Conservation (phyloP, 2,329 filamentous ascomycete genomes). For the Diaporthe ilicicola region DNA sequence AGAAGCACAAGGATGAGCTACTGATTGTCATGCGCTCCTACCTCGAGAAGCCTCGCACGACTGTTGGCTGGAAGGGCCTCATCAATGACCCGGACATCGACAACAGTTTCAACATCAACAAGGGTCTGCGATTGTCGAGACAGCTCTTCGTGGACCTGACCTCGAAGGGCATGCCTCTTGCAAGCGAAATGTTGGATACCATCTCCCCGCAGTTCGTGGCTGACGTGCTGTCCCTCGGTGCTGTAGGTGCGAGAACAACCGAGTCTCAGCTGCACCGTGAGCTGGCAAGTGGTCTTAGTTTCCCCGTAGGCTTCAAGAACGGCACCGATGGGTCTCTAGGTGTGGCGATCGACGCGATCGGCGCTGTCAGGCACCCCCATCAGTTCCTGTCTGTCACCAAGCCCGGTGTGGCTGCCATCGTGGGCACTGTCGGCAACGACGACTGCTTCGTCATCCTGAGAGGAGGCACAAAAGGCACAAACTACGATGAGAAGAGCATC, state of each 20-base stretch:
- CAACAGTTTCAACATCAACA: constrained; percentile 99
- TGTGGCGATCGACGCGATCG: constrained; percentile 95
- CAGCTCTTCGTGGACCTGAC: constrained; percentile 95
- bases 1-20: constrained; percentile 89
- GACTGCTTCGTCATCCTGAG: constrained; percentile 97
- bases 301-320: constrained; percentile 99
- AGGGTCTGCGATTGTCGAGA: constrained; percentile 85
- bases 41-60: constrained; percentile 97
- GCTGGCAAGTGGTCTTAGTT: constrained; percentile 90
- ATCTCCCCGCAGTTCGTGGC: constrained; percentile 97
- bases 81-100: constrained; percentile 99
- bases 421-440: constrained; percentile 92
- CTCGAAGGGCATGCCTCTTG: constrained; percentile 91
- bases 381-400: constrained; percentile 98
- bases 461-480: constrained; percentile 91
- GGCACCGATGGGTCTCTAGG: constrained; percentile 91
- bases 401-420: constrained; percentile 92
- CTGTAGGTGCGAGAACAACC: constrained; percentile 94
- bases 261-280: constrained; percentile 97
- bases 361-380: constrained; percentile 89
- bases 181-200: constrained; percentile 97
- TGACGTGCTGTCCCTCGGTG: constrained; percentile 89
- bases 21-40: constrained; percentile 98
- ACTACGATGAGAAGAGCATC: constrained; percentile 89
- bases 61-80: constrained; percentile 97